Evolutionary conservation across 768 basidiomycete genomes (phyloP).

Genomic region (Termitomyces heimii): DNA sequence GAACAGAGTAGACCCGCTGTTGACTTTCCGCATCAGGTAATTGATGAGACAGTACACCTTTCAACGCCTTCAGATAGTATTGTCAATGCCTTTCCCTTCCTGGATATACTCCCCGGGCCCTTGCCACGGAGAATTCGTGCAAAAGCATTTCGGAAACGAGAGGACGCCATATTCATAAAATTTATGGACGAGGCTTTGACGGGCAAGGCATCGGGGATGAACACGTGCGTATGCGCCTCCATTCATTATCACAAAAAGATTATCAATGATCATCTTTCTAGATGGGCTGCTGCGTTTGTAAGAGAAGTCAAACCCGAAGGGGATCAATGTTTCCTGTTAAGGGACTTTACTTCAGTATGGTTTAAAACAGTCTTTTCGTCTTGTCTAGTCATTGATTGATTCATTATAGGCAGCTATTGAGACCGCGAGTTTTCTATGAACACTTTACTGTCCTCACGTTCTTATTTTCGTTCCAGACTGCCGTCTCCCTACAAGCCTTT

Average conservation of each 20-base stretch:
- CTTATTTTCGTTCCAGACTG: not conserved
- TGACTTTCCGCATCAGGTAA: not conserved
- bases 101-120: not conserved
- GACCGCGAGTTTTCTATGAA: not conserved
- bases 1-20: not conserved
- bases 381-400: not conserved
- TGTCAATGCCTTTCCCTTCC: not conserved
- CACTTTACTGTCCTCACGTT: not conserved
- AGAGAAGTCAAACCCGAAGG: not conserved
- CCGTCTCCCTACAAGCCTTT: not conserved
- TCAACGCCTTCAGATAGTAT: not conserved
- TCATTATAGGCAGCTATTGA: not conserved
- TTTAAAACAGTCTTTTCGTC: no score
- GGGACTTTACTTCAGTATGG: not conserved
- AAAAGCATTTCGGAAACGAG: not conserved
- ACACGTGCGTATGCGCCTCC: no score
- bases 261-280: not conserved
- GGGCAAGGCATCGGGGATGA: not conserved
- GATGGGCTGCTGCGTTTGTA: not conserved
- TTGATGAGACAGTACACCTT: not conserved
- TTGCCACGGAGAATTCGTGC: not conserved
- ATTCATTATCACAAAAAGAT: not conserved
- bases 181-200: not conserved
- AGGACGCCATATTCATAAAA: not conserved
- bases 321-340: not conserved